Base-by-base conservation (phyloP, 495 filamentous ascomycete genomes). In the Podospora tetraspora region DNA sequence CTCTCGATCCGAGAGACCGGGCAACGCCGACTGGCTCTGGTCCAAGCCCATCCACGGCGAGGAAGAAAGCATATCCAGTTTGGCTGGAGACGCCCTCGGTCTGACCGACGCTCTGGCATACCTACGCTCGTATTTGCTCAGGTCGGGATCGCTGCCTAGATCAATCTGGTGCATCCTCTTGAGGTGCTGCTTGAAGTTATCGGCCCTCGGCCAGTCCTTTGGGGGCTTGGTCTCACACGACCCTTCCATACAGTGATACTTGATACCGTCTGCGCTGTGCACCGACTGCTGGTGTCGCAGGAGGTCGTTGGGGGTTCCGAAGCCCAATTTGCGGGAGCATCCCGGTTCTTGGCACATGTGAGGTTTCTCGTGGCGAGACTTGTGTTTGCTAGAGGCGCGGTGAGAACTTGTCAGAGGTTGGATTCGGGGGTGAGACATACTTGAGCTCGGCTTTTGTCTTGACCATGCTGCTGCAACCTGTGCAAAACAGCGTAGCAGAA, bases 111-210 rank as follows among this genome's bases (percentile, higher is more conserved):
- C 43, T 19, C 43, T 52, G 43, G 16, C 1, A 8, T 16, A 90
- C 90, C 75, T 83, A 64, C 79, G 79, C 61, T 88, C 75, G 24
- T 90, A 82, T 16, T 76, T 70, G 6, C 85, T 81, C 3, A 83
- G 72, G 68, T 89, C 81, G 34, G 84, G 79, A 4, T 85, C 81
- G 23, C 76, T 30, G 27, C 70, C 37, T 11, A 56, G 9, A 0
- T 67, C 29, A 0, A 75, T 74, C 1, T 66, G 8, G 57, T 99
- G 94, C 74, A 95, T 89, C n/a, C 91, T 87, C 66, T 84, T 84
- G 59, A 96, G 82, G 72, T 99, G 95, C 66, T 91, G 89, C 73
- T 88, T 89, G 78, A 97, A 99, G 71, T 99, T 99, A 77, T 99
- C 95, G 63, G 90, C 77, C 9, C 95, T 87, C 11, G 92, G 93